Evolutionary conservation across 257 asterid species (phyloP).

Genomic region (Solanum chilense): DNA sequence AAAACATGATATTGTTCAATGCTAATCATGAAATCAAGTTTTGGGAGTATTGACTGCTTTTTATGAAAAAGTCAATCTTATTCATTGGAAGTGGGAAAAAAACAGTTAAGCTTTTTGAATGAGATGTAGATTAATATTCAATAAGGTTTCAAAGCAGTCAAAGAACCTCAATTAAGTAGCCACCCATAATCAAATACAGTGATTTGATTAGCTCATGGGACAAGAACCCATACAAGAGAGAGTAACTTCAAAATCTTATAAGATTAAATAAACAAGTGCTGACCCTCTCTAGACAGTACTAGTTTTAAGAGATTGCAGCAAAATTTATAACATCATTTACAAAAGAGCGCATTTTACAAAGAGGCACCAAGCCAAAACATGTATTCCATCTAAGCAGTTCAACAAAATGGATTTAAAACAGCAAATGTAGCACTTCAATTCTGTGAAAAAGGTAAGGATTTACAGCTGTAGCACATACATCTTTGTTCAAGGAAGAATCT

Average conservation of each 20-base stretch:
- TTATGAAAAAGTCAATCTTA: background rate
- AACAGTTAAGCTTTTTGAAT: background rate
- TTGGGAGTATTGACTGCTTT: background rate
- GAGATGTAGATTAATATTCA: background rate
- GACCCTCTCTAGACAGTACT: background rate
- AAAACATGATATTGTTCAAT: background rate
- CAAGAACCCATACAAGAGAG: background rate
- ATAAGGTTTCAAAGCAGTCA: background rate
- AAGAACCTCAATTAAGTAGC: background rate
- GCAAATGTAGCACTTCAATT: background rate
- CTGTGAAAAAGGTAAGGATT: background rate
- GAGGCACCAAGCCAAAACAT: background rate
- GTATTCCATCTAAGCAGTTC: background rate
- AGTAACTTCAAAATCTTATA: background rate
- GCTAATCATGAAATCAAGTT: background rate
- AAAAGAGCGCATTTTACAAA: background rate
- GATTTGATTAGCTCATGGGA: background rate
- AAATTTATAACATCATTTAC: background rate
- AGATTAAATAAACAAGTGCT: background rate
- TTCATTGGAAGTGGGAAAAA: background rate
- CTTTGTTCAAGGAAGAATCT: background rate
- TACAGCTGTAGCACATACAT: background rate
- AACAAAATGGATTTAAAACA: background rate
- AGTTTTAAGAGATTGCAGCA: background rate
- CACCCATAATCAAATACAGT: background rate